These are phyloP conservation scores for Cyclotella baltica DNA, from an alignment of 108 stramenopile genomes.

Conservation along the genomic window DNA sequence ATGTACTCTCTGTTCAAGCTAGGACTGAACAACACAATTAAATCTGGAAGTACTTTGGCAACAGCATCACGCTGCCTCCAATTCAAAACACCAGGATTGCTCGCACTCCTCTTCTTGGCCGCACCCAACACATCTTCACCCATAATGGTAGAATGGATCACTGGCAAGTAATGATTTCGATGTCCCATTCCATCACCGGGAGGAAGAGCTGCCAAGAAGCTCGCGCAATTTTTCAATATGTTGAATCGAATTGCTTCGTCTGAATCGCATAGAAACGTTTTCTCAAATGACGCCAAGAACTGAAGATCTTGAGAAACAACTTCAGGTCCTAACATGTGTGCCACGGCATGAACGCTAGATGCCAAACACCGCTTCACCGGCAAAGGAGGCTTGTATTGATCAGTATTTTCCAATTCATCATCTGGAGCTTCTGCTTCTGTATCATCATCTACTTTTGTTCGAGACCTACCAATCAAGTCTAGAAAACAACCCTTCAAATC, in stretches of 20 bases:
- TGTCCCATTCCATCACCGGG: constrained; percentile 47
- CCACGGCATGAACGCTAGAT: constrained; percentile 93
- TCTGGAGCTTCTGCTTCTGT: constrained; percentile 33
- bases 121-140: constrained; percentile 82
- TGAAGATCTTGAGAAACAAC: constrained; percentile 47
- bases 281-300: constrained; percentile 66
- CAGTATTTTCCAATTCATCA: constrained; percentile 8
- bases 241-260: constrained; percentile 95
- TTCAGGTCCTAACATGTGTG: constrained; percentile 82
- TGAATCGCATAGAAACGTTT: constrained; percentile 89
- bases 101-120: constrained; percentile 71
- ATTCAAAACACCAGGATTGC: constrained; percentile 87
- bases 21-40: constrained; percentile 70
- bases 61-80: constrained; percentile 95
- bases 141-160: constrained; percentile 78
- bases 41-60: constrained; percentile 83
- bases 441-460: background rate
- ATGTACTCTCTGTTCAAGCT: constrained; percentile 62
- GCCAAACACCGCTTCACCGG: constrained; percentile 91
- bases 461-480: constrained; percentile 65
- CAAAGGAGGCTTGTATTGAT: constrained; percentile 59
- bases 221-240: constrained; percentile 83
- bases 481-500: constrained; percentile 84
- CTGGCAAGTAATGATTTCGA: constrained; percentile 71
- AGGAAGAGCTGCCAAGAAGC: constrained; percentile 72